Percentiles rank a stretch among this genome's conserved stretches.
These are phyloP conservation scores for Penicillium oxalicum DNA, from an alignment of 2,329 filamentous ascomycete species.

Conservation along the genomic window DNA sequence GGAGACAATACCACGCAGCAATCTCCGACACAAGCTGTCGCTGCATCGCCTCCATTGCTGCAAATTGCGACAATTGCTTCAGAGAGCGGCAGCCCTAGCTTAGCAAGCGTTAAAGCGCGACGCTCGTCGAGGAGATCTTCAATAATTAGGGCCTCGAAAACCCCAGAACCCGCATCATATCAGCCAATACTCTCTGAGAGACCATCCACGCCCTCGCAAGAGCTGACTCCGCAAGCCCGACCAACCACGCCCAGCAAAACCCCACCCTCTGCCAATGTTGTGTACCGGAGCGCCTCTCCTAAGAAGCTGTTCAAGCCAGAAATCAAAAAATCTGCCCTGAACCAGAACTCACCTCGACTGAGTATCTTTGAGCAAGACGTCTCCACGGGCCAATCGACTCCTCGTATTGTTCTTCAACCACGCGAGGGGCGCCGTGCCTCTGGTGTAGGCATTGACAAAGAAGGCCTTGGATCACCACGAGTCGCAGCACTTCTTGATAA, in stretches of 20 bases:
- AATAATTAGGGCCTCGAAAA: conserved; percentile 39
- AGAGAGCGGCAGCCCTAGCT: conserved; percentile 50
- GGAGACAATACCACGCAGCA: conserved; percentile 27
- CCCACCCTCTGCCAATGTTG: conserved; percentile 44
- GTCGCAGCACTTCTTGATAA: conserved; percentile 66
- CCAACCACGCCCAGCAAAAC: conserved; percentile 48
- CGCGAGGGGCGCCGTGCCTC: conserved; percentile 53
- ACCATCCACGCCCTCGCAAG: conserved; percentile 34
- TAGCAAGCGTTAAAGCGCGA: conserved; percentile 47
- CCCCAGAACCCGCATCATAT: conserved; percentile 36
- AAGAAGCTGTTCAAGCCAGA: conserved; percentile 44
- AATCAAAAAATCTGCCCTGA: conserved; percentile 33
- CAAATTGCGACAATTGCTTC: conserved; percentile 40
- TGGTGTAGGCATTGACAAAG: conserved; percentile 62
- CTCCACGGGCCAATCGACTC: conserved; percentile 53
- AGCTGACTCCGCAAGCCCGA: conserved; percentile 42
- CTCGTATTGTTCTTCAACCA: conserved; percentile 59
- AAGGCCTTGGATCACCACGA: conserved; percentile 68
- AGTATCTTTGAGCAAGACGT: conserved; percentile 52
- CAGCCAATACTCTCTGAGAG: conserved; percentile 38
- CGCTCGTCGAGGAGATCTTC: conserved; percentile 44
- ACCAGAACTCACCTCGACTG: conserved; percentile 33
- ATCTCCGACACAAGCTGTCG: conserved; percentile 24
- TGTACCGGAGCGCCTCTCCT: conserved; percentile 45
- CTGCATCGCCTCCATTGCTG: conserved; percentile 21